These are phyloP conservation scores for Schizopora paradoxa DNA, from an alignment of 1,284 basidiomycete species.

Conservation along the genomic window DNA sequence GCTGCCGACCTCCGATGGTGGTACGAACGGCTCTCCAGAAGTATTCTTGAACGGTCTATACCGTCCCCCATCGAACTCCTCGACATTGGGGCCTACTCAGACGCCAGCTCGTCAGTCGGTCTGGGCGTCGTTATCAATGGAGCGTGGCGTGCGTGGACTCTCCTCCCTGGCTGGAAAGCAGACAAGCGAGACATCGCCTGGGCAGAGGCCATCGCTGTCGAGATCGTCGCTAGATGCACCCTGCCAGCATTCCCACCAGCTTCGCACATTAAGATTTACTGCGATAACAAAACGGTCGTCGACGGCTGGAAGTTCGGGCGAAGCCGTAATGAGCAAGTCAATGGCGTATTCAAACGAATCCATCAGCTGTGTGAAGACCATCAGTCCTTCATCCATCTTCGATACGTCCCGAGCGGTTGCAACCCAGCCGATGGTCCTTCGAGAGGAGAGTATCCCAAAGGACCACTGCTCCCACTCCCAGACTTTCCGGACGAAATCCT, in stretches of 20 bases:
- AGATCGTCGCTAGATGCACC: too few species aligned
- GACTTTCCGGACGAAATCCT: not conserved
- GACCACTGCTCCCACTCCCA: not conserved
- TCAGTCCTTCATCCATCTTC: conserved; percentile 13
- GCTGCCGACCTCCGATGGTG: conserved; percentile 16
- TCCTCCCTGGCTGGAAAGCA: conserved; percentile 6
- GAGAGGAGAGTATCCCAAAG: not conserved
- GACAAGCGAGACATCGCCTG: conserved; percentile 19
- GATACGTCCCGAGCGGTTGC: conserved; percentile 27
- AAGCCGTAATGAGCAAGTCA: conserved; percentile 28
- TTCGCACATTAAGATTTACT: conserved; percentile 24
- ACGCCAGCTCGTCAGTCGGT: conserved; percentile 36
- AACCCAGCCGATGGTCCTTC: conserved; percentile 40
- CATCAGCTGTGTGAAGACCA: conserved; percentile 7
- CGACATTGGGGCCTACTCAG: conserved; percentile 34
- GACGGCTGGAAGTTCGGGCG: conserved; percentile 34
- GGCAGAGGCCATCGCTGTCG: conserved; percentile 35
- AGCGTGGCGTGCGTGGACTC: conserved; percentile 31
- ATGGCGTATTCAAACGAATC: conserved; percentile 24
- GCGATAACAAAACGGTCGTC: conserved; percentile 36
- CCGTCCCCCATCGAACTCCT: conserved; percentile 16
- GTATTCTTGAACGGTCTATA: conserved; percentile 24
- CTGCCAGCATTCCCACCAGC: too few species aligned
- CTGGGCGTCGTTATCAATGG: conserved; percentile 31
- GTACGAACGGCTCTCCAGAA: conserved; percentile 20